These are phyloP conservation scores for Phytopythium helicoides DNA, from an alignment of 352 stramenopile genomes.

Conservation along the genomic window DNA sequence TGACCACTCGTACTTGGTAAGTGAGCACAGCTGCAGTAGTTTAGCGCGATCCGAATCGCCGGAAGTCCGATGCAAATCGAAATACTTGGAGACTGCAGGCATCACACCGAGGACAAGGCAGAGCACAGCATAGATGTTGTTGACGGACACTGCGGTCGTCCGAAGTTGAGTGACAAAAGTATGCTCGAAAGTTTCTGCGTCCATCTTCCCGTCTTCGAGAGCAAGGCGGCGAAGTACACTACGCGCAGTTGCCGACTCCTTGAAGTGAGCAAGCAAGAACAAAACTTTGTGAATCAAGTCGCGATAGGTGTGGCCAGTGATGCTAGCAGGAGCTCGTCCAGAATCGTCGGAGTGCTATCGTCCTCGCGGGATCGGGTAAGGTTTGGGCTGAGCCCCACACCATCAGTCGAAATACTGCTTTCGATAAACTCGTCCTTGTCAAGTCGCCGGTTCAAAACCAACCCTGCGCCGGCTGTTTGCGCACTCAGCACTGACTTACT, in stretches of 20 bases:
- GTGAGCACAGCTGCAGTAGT: slow-evolving; percentile 54
- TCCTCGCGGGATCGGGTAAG: neutral
- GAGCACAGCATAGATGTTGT: slow-evolving; percentile 49
- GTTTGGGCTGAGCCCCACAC: neutral
- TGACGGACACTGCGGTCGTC: slow-evolving; percentile 36
- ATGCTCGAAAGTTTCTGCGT: slow-evolving; percentile 29
- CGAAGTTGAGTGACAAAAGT: slow-evolving; percentile 44
- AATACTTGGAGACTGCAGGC: slow-evolving; percentile 56
- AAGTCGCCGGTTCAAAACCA: slow-evolving; percentile 27
- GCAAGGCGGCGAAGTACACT: slow-evolving; percentile 43
- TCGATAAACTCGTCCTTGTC: slow-evolving; percentile 43
- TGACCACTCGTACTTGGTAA: slow-evolving; percentile 74
- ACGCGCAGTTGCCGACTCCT: slow-evolving; percentile 45
- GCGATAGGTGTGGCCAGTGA: slow-evolving; percentile 64
- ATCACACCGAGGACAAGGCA: slow-evolving; percentile 50
- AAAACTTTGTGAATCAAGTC: slow-evolving; percentile 68
- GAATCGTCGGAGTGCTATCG: slow-evolving; percentile 37
- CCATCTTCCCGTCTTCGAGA: slow-evolving; percentile 47
- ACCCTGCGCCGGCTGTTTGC: neutral
- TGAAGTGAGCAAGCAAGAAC: slow-evolving; percentile 66
- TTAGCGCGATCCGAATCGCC: slow-evolving; percentile 63
- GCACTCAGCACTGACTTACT: slow-evolving; percentile 16
- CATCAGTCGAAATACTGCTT: slow-evolving; percentile 14
- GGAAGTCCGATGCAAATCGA: slow-evolving; percentile 50
- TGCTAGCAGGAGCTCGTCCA: slow-evolving; percentile 58